Conservation (phyloP, 139 green algal genomes). For the Chlamydomonas eustigma region DNA sequence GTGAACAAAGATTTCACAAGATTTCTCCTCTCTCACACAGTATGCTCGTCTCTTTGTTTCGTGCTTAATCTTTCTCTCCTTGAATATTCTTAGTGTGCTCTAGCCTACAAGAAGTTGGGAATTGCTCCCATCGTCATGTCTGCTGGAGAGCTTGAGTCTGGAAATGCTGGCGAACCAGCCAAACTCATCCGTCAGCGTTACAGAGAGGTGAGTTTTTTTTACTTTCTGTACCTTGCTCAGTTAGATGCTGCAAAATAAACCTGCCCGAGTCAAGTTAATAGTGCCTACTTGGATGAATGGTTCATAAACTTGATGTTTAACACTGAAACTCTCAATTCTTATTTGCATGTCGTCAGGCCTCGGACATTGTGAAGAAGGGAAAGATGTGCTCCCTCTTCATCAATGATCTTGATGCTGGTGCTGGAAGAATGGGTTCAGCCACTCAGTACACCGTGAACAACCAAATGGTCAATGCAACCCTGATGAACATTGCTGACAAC, state of each 20-base stretch:
- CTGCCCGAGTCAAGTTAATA: no score
- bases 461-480: conserved; percentile 99
- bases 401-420: conserved; percentile 98
- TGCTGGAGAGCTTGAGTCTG: conserved; percentile 97
- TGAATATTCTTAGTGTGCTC: conserved; percentile 85
- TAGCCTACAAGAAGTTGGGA: conserved; percentile 97
- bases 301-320: neutral
- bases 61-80: no score
- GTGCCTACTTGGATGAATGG: no score
- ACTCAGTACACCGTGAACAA: conserved; percentile 99
- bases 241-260: no score
- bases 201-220: conserved; percentile 37
- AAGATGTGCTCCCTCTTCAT: conserved; percentile 99
- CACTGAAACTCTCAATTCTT: neutral
- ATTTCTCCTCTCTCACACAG: no score
- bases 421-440: conserved; percentile 90
- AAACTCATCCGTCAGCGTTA: conserved; percentile 98
- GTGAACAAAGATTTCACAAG: no score
- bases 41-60: no score
- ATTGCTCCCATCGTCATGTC: conserved; percentile 98
- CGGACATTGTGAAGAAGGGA: conserved; percentile 98
- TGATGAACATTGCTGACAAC: conserved; percentile 99
- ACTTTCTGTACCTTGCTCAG: neutral
- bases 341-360: conserved; percentile 54
- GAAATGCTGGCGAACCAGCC: conserved; percentile 97